Base-by-base conservation (phyloP, 164 flowering plant species). In the Chimonanthus praecox region DNA sequence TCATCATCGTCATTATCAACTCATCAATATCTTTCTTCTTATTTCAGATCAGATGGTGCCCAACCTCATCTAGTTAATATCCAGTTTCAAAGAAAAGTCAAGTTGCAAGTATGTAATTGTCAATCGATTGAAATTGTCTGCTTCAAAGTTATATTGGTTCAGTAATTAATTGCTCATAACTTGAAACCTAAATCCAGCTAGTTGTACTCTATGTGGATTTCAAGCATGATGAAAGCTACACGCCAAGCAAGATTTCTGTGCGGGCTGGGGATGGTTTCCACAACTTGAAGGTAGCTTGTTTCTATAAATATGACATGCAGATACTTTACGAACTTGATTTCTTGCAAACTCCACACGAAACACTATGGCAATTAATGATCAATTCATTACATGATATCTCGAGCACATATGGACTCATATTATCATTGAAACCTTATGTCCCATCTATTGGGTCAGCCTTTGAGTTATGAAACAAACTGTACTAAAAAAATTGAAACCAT, bases 221-320 rank as follows among this genome's bases (percentile, higher is more conserved):
- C 84, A 95, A 92, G 90, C 94, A 90, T 58, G 99, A 95, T 74
- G 99, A 95, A 83, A 95, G 79, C 72, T 83, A 82, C 63, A 82
- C 82, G 2, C 84, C 82, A 4, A 82, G 74, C 73, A 82, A 82
- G 68, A 80, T 82, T 33, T 79, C 81, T 20, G 69, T 95, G 72
- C 87, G 94, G 7, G 94, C 96, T 7, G 99, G 98, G 7, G 94
- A 95, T 85, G 98, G 99, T 4, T 92, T 93, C 73, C 99, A 95
- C 75, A 95, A 95, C 81, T 81, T 95, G 81, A 95, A 95, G 97
- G 95, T 82, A 60, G 58, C 45, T 47, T 67, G 3, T 51, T 50
- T 20, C 18, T 18, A 9, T 9, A 46, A 20, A 6, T 16, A 15
- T 9, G 54, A 48, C 13, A 3, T 7, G 18, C 15, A 46, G 8